These are phyloP conservation scores for Cocos nucifera DNA, from an alignment of 176 grass and related monocot species.

Conservation along the genomic window DNA sequence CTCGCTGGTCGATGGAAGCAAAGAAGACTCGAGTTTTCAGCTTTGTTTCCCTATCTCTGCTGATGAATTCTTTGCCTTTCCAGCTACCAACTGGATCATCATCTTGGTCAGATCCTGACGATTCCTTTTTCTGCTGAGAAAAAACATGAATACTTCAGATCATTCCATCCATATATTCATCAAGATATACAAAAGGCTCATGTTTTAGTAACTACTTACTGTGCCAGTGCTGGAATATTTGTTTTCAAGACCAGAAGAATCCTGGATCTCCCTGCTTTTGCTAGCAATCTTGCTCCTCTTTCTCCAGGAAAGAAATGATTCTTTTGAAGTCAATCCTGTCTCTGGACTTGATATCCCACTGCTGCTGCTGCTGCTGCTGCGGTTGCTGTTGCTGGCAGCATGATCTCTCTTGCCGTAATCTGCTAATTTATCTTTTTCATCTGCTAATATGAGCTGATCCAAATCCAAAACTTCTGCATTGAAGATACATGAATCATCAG, in stretches of 20 bases:
- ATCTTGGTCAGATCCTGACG: slow-evolving; percentile 5
- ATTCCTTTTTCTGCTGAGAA: slow-evolving; percentile 1
- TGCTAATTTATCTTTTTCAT: slow-evolving; percentile 29
- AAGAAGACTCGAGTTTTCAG: slow-evolving; percentile 72
- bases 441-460: slow-evolving; percentile 42
- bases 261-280: slow-evolving; percentile 24
- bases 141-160: not conserved
- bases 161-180: not conserved
- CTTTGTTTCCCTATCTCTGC: slow-evolving; percentile 67
- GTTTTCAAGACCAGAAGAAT: slow-evolving; percentile 23
- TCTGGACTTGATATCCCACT: slow-evolving; percentile 57
- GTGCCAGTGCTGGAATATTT: not conserved
- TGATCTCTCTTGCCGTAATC: slow-evolving; percentile 31
- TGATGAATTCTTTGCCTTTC: slow-evolving; percentile 61
- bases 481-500: slow-evolving; percentile 9
- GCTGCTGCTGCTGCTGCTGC: slow-evolving; percentile 29
- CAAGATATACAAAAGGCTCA: not conserved
- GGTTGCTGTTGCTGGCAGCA: slow-evolving; percentile 11
- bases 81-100: slow-evolving; percentile 37
- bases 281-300: slow-evolving; percentile 23
- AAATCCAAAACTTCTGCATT: slow-evolving; percentile 29
- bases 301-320: slow-evolving; percentile 33
- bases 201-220: not conserved
- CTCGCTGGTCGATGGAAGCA: slow-evolving; percentile 93
- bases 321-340: slow-evolving; percentile 31